Evolutionary conservation across 75 land plant genomes (phyloP).

Genomic region (Cunninghamia lanceolata): DNA sequence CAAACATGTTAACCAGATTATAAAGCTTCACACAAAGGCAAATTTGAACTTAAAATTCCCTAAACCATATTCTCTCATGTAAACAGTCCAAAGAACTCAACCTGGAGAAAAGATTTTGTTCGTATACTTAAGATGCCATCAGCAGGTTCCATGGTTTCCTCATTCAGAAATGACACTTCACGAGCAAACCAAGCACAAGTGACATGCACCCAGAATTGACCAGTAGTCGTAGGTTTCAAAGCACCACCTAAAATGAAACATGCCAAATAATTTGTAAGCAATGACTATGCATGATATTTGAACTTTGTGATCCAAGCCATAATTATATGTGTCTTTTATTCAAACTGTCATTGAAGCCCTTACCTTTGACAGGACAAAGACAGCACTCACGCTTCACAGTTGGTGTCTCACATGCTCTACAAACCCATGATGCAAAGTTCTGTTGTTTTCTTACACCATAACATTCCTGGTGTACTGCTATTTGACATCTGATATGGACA

Average conservation of each 20-base stretch:
- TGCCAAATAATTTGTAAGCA: not conserved
- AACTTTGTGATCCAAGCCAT: not conserved
- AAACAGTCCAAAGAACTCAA: conserved; percentile 12
- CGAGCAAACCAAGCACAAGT: conserved; percentile 98
- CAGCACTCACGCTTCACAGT: conserved; percentile 83
- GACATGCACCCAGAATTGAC: conserved; percentile 86
- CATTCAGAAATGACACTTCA: conserved; percentile 77
- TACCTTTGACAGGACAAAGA: conserved; percentile 97
- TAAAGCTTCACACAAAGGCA: not conserved
- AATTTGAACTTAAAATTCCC: not conserved
- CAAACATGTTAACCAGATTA: not conserved
- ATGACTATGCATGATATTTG: not conserved
- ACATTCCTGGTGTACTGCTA: conserved; percentile 99
- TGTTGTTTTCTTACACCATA: conserved; percentile 80
- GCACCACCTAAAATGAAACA: conserved; percentile 77
- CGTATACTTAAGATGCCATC: conserved; percentile 82
- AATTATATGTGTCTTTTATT: not conserved
- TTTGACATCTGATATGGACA: conserved; percentile 69
- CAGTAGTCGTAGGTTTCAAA: conserved; percentile 83
- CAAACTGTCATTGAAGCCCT: not conserved
- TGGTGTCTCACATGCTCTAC: conserved; percentile 93
- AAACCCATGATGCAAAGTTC: conserved; percentile 90
- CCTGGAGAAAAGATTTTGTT: conserved; percentile 70
- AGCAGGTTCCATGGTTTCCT: conserved; percentile 94
- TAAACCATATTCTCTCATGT: not conserved